Conservation (phyloP, 768 basidiomycete genomes). For the Podaxis pistillaris region DNA sequence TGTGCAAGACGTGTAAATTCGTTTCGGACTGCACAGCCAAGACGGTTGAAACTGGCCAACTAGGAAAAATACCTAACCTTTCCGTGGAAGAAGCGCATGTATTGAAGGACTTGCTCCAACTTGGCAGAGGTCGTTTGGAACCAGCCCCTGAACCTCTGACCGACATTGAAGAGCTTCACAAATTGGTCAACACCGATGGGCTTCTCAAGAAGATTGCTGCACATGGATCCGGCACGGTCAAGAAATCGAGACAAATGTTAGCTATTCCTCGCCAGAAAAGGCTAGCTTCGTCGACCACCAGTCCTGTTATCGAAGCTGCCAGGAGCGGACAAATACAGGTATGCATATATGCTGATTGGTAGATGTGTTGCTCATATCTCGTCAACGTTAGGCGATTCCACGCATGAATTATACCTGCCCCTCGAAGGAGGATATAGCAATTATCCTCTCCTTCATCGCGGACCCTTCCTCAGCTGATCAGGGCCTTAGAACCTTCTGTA, state of each 20-base stretch:
- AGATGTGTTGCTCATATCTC: slow-evolving; percentile 5
- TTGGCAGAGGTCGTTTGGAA: slow-evolving; percentile 17
- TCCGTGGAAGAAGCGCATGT: slow-evolving; percentile 41
- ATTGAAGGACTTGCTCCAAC: slow-evolving; percentile 38
- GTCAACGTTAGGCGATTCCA: slow-evolving; percentile 32
- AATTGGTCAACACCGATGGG: slow-evolving; percentile 26
- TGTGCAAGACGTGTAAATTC: slow-evolving; percentile 44
- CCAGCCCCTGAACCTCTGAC: slow-evolving; percentile 21
- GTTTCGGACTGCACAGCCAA: slow-evolving; percentile 33
- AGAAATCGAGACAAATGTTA: slow-evolving; percentile 39
- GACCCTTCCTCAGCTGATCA: slow-evolving; percentile 35
- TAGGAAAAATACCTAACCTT: slow-evolving; percentile 48
- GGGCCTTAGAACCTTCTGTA: slow-evolving; percentile 35
- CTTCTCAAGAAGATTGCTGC: slow-evolving; percentile 29
- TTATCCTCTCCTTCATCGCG: slow-evolving; percentile 41
- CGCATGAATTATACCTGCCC: slow-evolving; percentile 46
- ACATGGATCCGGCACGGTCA: slow-evolving; percentile 35
- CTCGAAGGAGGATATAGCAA: slow-evolving; percentile 40
- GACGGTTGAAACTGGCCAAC: slow-evolving; percentile 32
- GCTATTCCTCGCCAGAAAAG: slow-evolving; percentile 12
- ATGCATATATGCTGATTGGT: not conserved
- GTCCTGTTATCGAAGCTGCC: slow-evolving; percentile 41
- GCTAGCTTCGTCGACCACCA: slow-evolving; percentile 18
- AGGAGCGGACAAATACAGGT: slow-evolving; percentile 34
- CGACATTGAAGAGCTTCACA: slow-evolving; percentile 51